A percentile compares a stretch with the other conserved stretches of the same genome.
phyloP scores from a whole-genome alignment of 2,329 filamentous ascomycete species.

The Diplodia corticola region DNA sequence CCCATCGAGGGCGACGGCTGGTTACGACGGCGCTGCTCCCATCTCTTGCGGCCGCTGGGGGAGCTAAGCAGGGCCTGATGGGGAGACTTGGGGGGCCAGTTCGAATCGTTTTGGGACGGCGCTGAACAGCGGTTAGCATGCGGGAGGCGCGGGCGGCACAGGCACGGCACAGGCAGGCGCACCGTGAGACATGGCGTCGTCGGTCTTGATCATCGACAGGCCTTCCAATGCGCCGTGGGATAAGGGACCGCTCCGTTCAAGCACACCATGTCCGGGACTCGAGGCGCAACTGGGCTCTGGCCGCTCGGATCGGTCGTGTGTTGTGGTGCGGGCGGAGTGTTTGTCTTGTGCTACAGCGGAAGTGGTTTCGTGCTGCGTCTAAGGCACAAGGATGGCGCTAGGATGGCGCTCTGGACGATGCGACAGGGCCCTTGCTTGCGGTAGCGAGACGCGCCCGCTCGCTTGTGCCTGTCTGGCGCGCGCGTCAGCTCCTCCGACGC shows the following conservation, averaged over 20 bases:
- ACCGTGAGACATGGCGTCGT: slow-evolving; percentile 49
- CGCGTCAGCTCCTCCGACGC: slow-evolving; percentile 16
- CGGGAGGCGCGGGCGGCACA: neutral
- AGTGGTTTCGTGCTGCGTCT: slow-evolving; percentile 17
- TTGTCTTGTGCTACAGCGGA: slow-evolving; percentile 22
- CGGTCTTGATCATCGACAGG: slow-evolving; percentile 46
- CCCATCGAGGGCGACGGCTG: slow-evolving; percentile 56
- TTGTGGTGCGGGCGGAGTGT: slow-evolving; percentile 2
- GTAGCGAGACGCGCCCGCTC: slow-evolving; percentile 10
- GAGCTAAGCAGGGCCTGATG: slow-evolving; percentile 65
- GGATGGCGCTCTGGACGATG: slow-evolving; percentile 18
- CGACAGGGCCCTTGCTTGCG: slow-evolving; percentile 9
- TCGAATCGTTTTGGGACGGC: slow-evolving; percentile 43
- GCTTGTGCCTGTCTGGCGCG: neutral
- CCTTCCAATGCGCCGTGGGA: slow-evolving; percentile 27
- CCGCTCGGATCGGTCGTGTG: neutral
- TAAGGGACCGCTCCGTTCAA: neutral
- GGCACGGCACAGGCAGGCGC: slow-evolving; percentile 25
- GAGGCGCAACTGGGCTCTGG: slow-evolving; percentile 2
- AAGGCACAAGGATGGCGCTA: slow-evolving; percentile 22
- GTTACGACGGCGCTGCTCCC: slow-evolving; percentile 57
- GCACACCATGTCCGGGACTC: slow-evolving; percentile 19
- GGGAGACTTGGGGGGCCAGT: slow-evolving; percentile 65
- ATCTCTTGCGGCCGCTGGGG: slow-evolving; percentile 75
- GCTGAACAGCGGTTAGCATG: slow-evolving; percentile 6